These are phyloP conservation scores for Daldinia bambusicola DNA, from an alignment of 495 filamentous ascomycete genomes.

Conservation along the genomic window DNA sequence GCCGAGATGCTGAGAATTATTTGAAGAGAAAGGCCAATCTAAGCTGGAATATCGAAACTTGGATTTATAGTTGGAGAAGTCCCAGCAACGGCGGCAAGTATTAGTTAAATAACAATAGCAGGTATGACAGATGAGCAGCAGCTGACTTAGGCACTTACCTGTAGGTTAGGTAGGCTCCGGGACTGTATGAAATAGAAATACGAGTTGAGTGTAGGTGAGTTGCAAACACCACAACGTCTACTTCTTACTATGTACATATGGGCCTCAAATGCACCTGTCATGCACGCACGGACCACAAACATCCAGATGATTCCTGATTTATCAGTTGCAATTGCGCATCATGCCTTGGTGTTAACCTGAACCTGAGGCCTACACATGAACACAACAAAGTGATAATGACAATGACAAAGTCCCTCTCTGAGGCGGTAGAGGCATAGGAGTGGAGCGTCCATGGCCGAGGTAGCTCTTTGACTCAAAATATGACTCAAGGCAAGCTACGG, in stretches of 20 bases:
- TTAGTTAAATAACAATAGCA: neutral
- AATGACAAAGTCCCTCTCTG: too few species aligned
- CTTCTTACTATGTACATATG: neutral
- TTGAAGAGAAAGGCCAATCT: neutral
- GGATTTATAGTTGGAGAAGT: neutral
- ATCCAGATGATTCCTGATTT: conserved; percentile 1
- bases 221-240: neutral
- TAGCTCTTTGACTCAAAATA: neutral
- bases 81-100: neutral
- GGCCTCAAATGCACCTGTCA: neutral
- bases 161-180: too few species aligned
- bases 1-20: neutral
- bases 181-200: neutral
- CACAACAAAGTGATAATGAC: neutral
- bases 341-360: neutral
- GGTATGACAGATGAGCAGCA: neutral
- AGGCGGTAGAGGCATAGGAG: neutral
- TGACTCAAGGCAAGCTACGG: neutral
- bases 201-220: neutral
- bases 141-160: neutral
- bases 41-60: neutral
- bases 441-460: too few species aligned
- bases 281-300: conserved; percentile 1
- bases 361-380: neutral
- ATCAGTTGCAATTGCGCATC: neutral